Conservation (phyloP, 2,329 filamentous ascomycete genomes). For the Aspergillus sp. region DNA sequence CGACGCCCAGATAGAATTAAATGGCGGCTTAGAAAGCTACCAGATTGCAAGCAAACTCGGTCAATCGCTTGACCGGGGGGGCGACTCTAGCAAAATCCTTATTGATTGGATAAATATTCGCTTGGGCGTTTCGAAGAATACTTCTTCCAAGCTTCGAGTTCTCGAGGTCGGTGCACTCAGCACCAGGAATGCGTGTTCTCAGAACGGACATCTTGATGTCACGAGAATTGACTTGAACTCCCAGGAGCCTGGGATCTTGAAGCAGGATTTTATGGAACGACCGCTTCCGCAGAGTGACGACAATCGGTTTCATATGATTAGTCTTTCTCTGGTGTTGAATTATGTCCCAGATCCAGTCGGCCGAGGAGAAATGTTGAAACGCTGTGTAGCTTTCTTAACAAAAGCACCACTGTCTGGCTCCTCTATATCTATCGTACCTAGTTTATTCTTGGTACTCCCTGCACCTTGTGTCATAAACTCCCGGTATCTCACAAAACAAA, state of each 20-base stretch:
- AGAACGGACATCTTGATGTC: conserved; percentile 68
- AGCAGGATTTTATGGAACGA: conserved; percentile 93
- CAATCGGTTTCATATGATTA: conserved; percentile 83
- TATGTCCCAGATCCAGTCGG: conserved; percentile 77
- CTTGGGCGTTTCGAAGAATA: conserved; percentile 23
- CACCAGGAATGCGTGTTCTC: conserved; percentile 79
- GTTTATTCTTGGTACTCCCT: conserved; percentile 85
- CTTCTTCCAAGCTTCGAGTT: conserved; percentile 55
- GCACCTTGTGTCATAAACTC: conserved; percentile 87
- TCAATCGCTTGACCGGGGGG: conserved; percentile 60
- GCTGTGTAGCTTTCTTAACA: conserved; percentile 70
- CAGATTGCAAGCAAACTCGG: conserved; percentile 64
- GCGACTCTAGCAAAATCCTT: conserved; percentile 62
- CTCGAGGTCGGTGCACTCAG: conserved; percentile 90
- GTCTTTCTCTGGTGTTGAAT: conserved; percentile 88
- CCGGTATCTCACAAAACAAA: conserved; percentile 75
- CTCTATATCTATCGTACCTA: conserved; percentile 40
- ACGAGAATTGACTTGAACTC: conserved; percentile 88
- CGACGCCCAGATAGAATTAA: conserved; percentile 52
- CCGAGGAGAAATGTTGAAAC: conserved; percentile 81
- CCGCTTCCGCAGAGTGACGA: conserved; percentile 63
- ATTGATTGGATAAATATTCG: conserved; percentile 56
- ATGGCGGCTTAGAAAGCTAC: conserved; percentile 60
- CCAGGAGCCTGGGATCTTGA: conserved; percentile 71
- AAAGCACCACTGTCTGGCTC: conserved; percentile 17